phyloP scores from a whole-genome alignment of 2,329 filamentous ascomycete genomes.

The Aspergillus sojae region DNA sequence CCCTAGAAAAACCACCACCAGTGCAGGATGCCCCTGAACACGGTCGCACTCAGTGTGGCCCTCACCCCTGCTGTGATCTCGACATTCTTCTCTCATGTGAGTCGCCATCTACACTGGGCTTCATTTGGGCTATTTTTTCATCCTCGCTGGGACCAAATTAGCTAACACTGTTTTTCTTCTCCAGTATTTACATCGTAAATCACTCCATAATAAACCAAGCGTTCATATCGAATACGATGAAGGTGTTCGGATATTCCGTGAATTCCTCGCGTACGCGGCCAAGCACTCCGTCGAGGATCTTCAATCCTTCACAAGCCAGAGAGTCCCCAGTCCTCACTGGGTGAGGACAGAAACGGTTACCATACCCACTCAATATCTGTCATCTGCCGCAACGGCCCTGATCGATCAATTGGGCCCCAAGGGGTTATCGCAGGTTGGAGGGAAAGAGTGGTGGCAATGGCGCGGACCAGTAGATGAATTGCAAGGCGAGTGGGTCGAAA shows the following conservation, averaged over 20 bases:
- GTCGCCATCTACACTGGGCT: constrained; percentile 33
- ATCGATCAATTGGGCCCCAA: constrained; percentile 74
- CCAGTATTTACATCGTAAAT: constrained; percentile 80
- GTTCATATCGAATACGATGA: constrained; percentile 93
- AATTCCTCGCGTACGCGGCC: constrained; percentile 82
- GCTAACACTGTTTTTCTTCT: constrained; percentile 6
- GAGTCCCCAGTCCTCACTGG: constrained; percentile 88
- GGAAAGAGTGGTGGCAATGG: constrained; percentile 89
- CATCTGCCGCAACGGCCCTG: constrained; percentile 67
- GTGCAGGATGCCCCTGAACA: constrained; percentile 67
- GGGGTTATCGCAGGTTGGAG: constrained; percentile 76
- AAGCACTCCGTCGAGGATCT: constrained; percentile 91
- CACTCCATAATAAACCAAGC: constrained; percentile 76
- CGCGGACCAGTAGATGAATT: constrained; percentile 66
- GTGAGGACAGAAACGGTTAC: constrained; percentile 72
- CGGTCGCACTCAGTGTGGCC: constrained; percentile 77
- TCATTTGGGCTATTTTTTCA: neutral
- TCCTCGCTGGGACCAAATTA: constrained; percentile 10
- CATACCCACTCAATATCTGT: constrained; percentile 67
- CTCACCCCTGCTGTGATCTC: constrained; percentile 86
- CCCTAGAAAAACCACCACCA: neutral
- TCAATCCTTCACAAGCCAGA: constrained; percentile 87
- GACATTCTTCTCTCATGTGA: constrained; percentile 83
- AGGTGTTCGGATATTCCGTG: constrained; percentile 81
- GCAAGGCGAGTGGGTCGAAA: constrained; percentile 94